phyloP scores from a whole-genome alignment of 164 flowering plant species.

The Aristolochia contorta region DNA sequence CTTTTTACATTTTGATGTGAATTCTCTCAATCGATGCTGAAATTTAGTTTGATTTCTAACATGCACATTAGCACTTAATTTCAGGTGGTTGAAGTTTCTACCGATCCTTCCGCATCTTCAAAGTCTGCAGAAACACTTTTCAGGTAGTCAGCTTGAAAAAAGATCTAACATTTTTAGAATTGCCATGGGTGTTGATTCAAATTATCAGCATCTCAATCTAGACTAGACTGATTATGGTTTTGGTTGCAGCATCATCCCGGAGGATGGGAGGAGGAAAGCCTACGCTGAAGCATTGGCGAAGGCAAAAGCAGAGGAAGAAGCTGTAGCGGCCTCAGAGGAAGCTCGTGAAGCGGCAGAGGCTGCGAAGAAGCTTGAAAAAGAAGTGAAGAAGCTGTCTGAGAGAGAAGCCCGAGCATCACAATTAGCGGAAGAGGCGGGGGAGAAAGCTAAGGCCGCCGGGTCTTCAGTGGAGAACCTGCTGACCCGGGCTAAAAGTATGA shows the following conservation, averaged over 20 bases:
- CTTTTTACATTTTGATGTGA: too few species aligned
- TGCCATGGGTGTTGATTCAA: too few species aligned
- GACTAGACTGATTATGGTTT: not conserved
- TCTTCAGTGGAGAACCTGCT: slow-evolving; percentile 46
- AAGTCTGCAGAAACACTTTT: slow-evolving; percentile 53
- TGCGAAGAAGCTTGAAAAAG: slow-evolving; percentile 46
- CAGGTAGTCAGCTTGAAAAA: slow-evolving; percentile 61
- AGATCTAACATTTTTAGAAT: not conserved
- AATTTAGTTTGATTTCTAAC: too few species aligned
- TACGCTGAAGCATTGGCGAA: slow-evolving; percentile 61
- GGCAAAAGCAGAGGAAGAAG: slow-evolving; percentile 80
- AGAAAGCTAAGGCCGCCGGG: slow-evolving; percentile 59
- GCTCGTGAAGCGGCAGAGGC: slow-evolving; percentile 61
- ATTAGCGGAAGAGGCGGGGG: slow-evolving; percentile 52
- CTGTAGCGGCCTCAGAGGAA: slow-evolving; percentile 39
- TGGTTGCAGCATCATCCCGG: slow-evolving; percentile 60
- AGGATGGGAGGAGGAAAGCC: slow-evolving; percentile 79
- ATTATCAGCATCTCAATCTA: too few species aligned
- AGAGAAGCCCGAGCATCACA: slow-evolving; percentile 42
- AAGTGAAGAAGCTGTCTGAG: slow-evolving; percentile 42
- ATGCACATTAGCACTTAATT: not conserved
- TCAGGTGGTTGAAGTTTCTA: slow-evolving; percentile 75
- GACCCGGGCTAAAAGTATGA: slow-evolving; percentile 45
- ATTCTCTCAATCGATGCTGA: too few species aligned
- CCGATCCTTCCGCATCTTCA: slow-evolving; percentile 63